phyloP scores from a whole-genome alignment of 1,284 basidiomycete genomes.

The Vanrija sp. region DNA sequence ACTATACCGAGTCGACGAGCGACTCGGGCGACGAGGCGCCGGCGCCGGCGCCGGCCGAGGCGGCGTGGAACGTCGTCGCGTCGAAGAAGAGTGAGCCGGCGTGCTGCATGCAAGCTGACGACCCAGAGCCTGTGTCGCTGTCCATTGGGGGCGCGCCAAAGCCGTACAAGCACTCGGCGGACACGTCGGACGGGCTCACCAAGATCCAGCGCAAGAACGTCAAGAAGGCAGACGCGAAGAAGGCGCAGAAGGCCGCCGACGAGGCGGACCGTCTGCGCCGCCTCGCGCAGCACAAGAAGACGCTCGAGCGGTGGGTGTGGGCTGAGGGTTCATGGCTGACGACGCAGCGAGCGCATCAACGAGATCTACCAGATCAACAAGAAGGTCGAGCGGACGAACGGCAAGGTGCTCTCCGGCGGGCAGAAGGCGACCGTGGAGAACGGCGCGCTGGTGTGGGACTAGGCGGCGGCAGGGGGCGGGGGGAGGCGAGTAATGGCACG shows the following conservation, averaged over 20 bases:
- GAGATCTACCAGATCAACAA: constrained; percentile 36
- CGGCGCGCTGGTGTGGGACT: constrained; percentile 45
- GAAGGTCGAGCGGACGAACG: constrained; percentile 23
- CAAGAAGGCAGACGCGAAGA: constrained; percentile 44
- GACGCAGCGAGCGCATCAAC: constrained; percentile 36
- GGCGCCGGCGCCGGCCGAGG: constrained; percentile 19
- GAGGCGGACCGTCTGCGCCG: constrained; percentile 38
- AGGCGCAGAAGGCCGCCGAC: constrained; percentile 34
- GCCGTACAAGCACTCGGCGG: not conserved
- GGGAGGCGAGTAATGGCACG: too few species aligned
- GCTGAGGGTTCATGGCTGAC: not conserved
- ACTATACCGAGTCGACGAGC: constrained; percentile 21
- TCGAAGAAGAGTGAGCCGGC: constrained; percentile 37
- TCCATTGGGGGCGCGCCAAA: constrained; percentile 15
- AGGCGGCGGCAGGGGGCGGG: not conserved
- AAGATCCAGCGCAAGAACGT: constrained; percentile 43
- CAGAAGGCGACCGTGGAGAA: constrained; percentile 24
- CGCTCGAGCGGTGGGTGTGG: constrained; percentile 36
- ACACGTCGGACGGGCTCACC: constrained; percentile 15
- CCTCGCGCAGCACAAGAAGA: constrained; percentile 36
- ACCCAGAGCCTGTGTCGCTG: constrained; percentile 33
- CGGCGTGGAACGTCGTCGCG: constrained; percentile 43
- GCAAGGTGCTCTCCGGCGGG: constrained; percentile 17
- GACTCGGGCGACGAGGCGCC: constrained; percentile 10
- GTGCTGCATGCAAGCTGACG: too few species aligned